Evolutionary conservation across 2,329 filamentous ascomycete genomes (phyloP).

Genomic region (Talaromyces amestolkiae): DNA sequence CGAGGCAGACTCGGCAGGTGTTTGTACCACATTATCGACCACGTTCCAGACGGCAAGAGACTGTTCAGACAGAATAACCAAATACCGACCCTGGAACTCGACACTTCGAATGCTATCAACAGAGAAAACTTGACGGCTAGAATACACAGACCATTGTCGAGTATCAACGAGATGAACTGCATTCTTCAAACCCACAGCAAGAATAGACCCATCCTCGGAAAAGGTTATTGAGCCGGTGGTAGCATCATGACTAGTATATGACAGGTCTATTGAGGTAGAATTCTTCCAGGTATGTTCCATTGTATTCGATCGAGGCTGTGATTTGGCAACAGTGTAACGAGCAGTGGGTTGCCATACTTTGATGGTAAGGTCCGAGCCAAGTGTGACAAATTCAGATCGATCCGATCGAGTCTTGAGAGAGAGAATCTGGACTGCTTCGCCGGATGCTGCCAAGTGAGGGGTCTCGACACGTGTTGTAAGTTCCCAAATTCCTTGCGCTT

Average conservation of each 20-base stretch:
- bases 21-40: constrained; percentile 58
- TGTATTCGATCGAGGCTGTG: constrained; percentile 48
- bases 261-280: constrained; percentile 25
- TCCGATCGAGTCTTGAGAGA: constrained; percentile 70
- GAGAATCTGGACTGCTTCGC: constrained; percentile 59
- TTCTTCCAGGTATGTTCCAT: constrained; percentile 72
- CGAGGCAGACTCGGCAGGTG: constrained; percentile 4
- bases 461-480: constrained; percentile 79
- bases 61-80: constrained; percentile 71
- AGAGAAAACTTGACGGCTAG: constrained; percentile 67
- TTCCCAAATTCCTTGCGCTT: constrained; percentile 60
- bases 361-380: constrained; percentile 76
- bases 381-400: constrained; percentile 72
- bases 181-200: constrained; percentile 61
- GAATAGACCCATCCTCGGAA: constrained; percentile 77
- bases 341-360: constrained; percentile 78
- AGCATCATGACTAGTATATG: constrained; percentile 50
- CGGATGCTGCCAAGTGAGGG: constrained; percentile 65
- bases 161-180: constrained; percentile 75
- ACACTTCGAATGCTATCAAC: constrained; percentile 65
- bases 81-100: constrained; percentile 67
- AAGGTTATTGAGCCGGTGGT: constrained; percentile 56
- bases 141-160: constrained; percentile 63
- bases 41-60: constrained; percentile 76
- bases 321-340: constrained; percentile 63